Evolutionary conservation across 768 basidiomycete species (phyloP).

Genomic region (Naganishia randhawae): DNA sequence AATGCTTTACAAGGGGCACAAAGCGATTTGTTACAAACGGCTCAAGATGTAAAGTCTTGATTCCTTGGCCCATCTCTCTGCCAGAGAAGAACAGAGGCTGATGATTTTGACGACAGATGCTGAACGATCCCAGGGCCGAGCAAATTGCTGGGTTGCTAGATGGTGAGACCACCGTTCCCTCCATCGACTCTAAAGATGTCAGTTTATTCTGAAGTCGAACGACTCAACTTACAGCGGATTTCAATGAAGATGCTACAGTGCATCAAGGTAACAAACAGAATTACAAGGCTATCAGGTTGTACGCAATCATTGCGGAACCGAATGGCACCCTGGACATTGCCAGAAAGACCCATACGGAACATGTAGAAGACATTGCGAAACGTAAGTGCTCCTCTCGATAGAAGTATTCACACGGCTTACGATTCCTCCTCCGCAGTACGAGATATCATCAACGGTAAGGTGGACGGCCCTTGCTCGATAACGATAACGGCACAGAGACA

Average conservation of each 20-base stretch:
- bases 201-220: not conserved
- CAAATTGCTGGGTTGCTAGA: conserved; percentile 62
- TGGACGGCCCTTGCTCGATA: not conserved
- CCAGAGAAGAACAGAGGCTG: not conserved
- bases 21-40: conserved; percentile 62
- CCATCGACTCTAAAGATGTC: not conserved
- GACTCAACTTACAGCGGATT: conserved; percentile 46
- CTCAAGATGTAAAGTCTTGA: conserved; percentile 58
- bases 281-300: conserved; percentile 75
- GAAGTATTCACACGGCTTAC: not conserved
- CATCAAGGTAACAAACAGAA: conserved; percentile 59
- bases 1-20: conserved; percentile 61
- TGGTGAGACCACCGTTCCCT: conserved; percentile 28
- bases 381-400: conserved; percentile 31
- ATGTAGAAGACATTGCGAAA: conserved; percentile 69
- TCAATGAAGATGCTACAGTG: conserved; percentile 68
- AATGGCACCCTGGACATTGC: conserved; percentile 88
- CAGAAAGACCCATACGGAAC: conserved; percentile 89
- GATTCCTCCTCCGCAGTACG: not conserved
- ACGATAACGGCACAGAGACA: not conserved
- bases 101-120: conserved; percentile 60
- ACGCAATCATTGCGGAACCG: conserved; percentile 81
- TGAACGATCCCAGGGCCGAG: conserved; percentile 67
- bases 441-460: conserved; percentile 20
- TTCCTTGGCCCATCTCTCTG: not conserved